Percentiles rank a stretch among this genome's conserved stretches.
Conservation (phyloP, 768 basidiomycete genomes). For the Ramaria rubella region DNA sequence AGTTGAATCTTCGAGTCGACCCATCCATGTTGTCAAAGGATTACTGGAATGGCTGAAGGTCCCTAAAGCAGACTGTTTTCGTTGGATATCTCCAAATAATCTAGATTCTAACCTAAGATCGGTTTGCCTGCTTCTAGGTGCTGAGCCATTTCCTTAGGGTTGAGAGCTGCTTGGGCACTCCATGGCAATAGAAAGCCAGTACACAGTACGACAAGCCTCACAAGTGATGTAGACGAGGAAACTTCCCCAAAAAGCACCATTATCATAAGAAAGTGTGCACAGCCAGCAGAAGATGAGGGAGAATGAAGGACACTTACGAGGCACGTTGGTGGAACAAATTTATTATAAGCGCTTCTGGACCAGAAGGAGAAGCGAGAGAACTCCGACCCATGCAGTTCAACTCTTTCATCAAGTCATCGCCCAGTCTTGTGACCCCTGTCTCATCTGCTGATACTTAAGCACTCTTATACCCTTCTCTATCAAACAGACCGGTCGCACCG, state of each 20-base stretch:
- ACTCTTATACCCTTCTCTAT: too few species aligned
- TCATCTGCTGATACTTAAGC: too few species aligned
- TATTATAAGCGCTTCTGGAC: too few species aligned
- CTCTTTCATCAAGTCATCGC: too few species aligned
- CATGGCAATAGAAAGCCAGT: not conserved
- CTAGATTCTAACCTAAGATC: constrained; percentile 2
- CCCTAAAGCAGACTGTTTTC: not conserved
- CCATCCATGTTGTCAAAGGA: constrained; percentile 34
- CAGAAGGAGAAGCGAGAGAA: too few species aligned
- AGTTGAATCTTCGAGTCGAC: constrained; percentile 35
- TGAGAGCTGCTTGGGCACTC: not conserved
- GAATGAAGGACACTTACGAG: too few species aligned
- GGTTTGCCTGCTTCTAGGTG: constrained; percentile 8
- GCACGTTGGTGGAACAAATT: too few species aligned
- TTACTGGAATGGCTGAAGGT: not conserved
- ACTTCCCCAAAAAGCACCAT: not conserved
- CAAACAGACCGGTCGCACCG: too few species aligned
- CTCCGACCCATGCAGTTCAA: too few species aligned
- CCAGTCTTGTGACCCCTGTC: too few species aligned
- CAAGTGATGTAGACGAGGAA: not conserved
- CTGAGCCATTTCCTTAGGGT: constrained; percentile 9
- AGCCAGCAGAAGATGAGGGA: not conserved
- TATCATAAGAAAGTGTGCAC: not conserved
- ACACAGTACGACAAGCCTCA: not conserved
- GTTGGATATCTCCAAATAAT: not conserved